Conservation (phyloP, 75 land plant species). For the Sequoia sempervirens region DNA sequence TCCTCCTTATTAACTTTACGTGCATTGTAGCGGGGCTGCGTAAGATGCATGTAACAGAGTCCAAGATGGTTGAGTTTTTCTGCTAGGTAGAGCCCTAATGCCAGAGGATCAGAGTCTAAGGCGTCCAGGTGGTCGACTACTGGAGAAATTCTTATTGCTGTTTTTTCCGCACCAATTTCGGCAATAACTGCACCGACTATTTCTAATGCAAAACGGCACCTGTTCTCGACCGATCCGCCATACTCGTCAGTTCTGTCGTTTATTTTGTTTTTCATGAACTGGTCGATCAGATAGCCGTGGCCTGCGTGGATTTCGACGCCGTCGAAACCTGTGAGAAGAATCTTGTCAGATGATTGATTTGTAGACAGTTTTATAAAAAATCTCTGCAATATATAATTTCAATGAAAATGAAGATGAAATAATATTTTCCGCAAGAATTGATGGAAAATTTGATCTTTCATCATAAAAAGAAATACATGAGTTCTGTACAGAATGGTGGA, state of each 20-base stretch:
- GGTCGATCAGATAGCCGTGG: conserved; percentile 89
- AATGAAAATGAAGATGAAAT: background rate
- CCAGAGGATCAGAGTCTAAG: conserved; percentile 50
- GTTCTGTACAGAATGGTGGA: background rate
- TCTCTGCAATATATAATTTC: background rate
- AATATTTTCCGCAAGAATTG: too few species aligned
- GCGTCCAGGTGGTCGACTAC: conserved; percentile 84
- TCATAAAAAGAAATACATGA: background rate
- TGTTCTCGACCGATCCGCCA: conserved; percentile 66
- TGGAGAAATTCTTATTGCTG: conserved; percentile 64
- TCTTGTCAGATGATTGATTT: background rate
- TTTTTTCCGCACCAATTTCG: conserved; percentile 47
- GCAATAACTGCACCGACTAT: conserved; percentile 28
- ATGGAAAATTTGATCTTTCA: too few species aligned
- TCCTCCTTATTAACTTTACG: conserved; percentile 8
- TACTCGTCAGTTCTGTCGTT: conserved; percentile 72
- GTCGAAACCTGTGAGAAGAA: conserved; percentile 47
- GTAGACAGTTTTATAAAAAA: background rate
- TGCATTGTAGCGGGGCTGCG: conserved; percentile 72
- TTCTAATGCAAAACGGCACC: conserved; percentile 52
- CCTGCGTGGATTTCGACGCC: conserved; percentile 88
- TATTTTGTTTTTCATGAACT: conserved; percentile 82
- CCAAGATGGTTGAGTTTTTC: conserved; percentile 31
- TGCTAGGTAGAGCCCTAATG: conserved; percentile 49
- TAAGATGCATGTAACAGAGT: conserved; percentile 62